A percentile compares a stretch with the other conserved stretches of the same genome.
Conservation (phyloP, 2,329 filamentous ascomycete genomes). For the Conoideocrella luteorostrata region DNA sequence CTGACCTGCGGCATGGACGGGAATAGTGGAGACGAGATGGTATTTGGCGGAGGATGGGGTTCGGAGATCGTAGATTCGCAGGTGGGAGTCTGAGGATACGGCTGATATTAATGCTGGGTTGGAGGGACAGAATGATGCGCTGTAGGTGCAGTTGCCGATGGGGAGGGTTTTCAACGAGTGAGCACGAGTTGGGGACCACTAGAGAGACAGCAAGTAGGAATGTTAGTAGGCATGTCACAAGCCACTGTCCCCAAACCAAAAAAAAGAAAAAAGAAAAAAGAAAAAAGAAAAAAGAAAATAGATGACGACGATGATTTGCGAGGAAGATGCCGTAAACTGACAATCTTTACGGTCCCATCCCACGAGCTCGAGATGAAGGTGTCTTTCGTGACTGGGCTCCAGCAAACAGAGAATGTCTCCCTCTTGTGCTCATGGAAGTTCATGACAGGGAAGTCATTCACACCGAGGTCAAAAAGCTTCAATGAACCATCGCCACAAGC, state of each 20-base stretch:
- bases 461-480: slow-evolving; percentile 83
- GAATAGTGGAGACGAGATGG: slow-evolving; percentile 75
- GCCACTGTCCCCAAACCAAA: too few species aligned
- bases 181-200: slow-evolving; percentile 77
- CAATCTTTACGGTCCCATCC: slow-evolving; percentile 93
- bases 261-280: neutral
- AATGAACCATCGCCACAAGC: slow-evolving; percentile 90
- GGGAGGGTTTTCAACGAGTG: slow-evolving; percentile 79
- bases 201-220: neutral
- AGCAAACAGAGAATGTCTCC: slow-evolving; percentile 87
- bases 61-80: slow-evolving; percentile 87
- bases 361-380: slow-evolving; percentile 87
- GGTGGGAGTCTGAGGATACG: slow-evolving; percentile 80
- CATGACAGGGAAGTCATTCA: slow-evolving; percentile 79
- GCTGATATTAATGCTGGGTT: slow-evolving; percentile 79
- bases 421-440: slow-evolving; percentile 90
- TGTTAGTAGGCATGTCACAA: neutral
- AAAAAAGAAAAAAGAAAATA: too few species aligned
- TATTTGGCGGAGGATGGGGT: slow-evolving; percentile 81
- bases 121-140: slow-evolving; percentile 82
- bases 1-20: slow-evolving; percentile 66
- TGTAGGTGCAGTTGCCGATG: slow-evolving; percentile 91
- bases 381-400: slow-evolving; percentile 88
- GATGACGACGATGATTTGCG: too few species aligned
- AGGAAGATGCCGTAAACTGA: slow-evolving; percentile 25